Base-by-base conservation (phyloP, 2,329 filamentous ascomycete species). In the Parasarocladium wereldwijsianum region DNA sequence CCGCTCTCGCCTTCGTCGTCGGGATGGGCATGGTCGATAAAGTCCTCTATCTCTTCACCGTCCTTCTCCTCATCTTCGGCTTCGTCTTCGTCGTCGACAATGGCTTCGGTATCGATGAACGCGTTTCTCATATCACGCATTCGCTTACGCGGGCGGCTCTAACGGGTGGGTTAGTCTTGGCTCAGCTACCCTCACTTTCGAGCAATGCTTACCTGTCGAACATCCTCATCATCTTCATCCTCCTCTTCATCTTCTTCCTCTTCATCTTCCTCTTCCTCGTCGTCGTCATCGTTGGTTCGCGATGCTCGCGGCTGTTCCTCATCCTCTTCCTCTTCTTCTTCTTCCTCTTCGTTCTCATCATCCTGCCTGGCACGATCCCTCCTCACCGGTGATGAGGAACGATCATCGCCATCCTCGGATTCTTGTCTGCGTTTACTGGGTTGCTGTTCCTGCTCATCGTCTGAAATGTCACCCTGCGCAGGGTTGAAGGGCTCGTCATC, bases 31-130 rank as follows among this genome's bases (percentile, higher is more conserved):
- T 93, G 82, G 40, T 84, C 81, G 48, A 85, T 85, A 49, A 90
- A 84, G 40, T 82, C 79, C 34, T 84, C 84, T 31, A 76, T 73
- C 41, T 78, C 84, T 42, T 85, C 76, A 35, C 82, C 74, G 32
- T 93, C 85, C 42, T 92, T 84, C 42, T 94, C 87, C 30, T 92
- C 84, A 39, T 93, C 84, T 37, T 82, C 81, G 40, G 70, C 77
- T 41, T 84, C 81, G 43, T 93, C 85, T 43, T 93, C 85, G 39
- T 93, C 90, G 47, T 96, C 90, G 42, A 98, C 90, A 58, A 94
- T 90, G 51, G 90, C 90, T 64, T 98, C 90, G 46, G 87, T 83
- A 73, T 98, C 90, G 58, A 98, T 76, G 71, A 94, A 94, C 46
- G 79, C 76, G 43, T 83, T 82, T 38, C 83, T 73, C 39, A 70